A percentile compares a stretch with the other conserved stretches of the same genome.
phyloP scores from a whole-genome alignment of 495 filamentous ascomycete genomes.

The Hapsidospora chrysogenum region DNA sequence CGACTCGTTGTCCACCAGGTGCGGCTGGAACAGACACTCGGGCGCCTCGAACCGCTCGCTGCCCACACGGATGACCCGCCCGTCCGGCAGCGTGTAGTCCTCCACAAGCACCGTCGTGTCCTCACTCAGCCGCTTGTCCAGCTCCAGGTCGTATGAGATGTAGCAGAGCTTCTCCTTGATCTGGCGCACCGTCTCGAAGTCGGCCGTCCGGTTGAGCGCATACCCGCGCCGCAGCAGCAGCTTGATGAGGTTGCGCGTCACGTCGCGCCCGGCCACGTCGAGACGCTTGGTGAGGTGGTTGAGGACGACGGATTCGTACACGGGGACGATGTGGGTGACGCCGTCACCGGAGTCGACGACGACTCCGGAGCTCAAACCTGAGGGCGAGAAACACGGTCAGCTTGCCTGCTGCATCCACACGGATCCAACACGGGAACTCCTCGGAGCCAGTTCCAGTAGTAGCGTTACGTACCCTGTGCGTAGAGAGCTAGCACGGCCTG shows the following conservation, averaged over 20 bases:
- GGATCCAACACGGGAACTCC: too few relatives aligned
- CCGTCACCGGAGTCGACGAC: slow-evolving; percentile 97
- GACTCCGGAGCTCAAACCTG: slow-evolving; percentile 84
- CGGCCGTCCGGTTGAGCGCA: slow-evolving; percentile 92
- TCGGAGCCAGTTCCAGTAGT: too few relatives aligned
- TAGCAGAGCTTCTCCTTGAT: slow-evolving; percentile 99
- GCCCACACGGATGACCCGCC: slow-evolving; percentile 86
- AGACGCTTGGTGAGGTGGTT: slow-evolving; percentile 89
- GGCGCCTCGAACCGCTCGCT: slow-evolving; percentile 96
- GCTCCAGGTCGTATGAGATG: slow-evolving; percentile 92
- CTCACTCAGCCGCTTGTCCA: slow-evolving; percentile 89
- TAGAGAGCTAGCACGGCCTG: slow-evolving; percentile 96
- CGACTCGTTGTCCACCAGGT: slow-evolving; percentile 94
- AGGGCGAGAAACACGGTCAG: too few relatives aligned
- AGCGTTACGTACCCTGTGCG: slow-evolving; percentile 77
- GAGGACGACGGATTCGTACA: slow-evolving; percentile 92
- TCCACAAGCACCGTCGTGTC: slow-evolving; percentile 97
- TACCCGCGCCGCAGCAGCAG: slow-evolving; percentile 91
- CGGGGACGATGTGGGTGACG: slow-evolving; percentile 95
- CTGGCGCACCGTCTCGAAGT: slow-evolving; percentile 97
- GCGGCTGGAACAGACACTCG: slow-evolving; percentile 97
- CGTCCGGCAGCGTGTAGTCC: slow-evolving; percentile 91
- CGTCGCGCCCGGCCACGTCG: slow-evolving; percentile 92
- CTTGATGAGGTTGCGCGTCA: slow-evolving; percentile 91
- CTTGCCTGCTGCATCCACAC: too few relatives aligned